Percentiles rank a stretch among this genome's conserved stretches.
These are phyloP conservation scores for Zygosaccharomyces sapae DNA, from an alignment of 1,139 yeast species.

Conservation along the genomic window DNA sequence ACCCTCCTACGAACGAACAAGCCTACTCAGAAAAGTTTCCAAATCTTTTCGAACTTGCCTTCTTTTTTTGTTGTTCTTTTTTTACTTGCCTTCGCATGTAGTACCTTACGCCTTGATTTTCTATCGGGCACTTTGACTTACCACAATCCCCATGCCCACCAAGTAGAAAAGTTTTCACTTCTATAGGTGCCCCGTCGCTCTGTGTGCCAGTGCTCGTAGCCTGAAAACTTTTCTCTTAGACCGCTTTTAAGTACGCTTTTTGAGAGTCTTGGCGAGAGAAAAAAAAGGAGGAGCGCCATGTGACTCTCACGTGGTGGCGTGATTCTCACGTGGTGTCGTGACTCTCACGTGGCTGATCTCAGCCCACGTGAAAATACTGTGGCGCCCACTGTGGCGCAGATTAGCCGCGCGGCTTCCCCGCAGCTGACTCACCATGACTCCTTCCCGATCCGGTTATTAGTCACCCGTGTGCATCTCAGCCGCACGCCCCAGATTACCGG, in stretches of 20 bases:
- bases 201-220: neutral
- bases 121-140: conserved; percentile 3
- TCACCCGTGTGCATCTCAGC: neutral
- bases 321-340: neutral
- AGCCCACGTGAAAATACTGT: too few relatives aligned
- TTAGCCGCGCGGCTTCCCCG: neutral
- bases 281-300: neutral
- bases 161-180: neutral
- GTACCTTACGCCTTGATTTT: conserved; percentile 20
- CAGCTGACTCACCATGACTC: neutral
- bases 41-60: conserved; percentile 23
- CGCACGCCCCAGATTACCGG: neutral
- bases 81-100: conserved; percentile 31
- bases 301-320: neutral
- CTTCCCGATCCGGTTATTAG: neutral
- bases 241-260: neutral
- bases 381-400: neutral
- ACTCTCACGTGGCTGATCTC: too few relatives aligned
- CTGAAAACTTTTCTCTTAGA: neutral
- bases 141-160: neutral
- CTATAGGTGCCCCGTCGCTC: neutral
- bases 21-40: conserved; percentile 24
- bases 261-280: neutral
- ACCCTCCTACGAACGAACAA: conserved; percentile 21
- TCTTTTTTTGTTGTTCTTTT: too few relatives aligned